Evolutionary conservation across 495 filamentous ascomycete species (phyloP).

Genomic region (Penicillium bialowiezense): DNA sequence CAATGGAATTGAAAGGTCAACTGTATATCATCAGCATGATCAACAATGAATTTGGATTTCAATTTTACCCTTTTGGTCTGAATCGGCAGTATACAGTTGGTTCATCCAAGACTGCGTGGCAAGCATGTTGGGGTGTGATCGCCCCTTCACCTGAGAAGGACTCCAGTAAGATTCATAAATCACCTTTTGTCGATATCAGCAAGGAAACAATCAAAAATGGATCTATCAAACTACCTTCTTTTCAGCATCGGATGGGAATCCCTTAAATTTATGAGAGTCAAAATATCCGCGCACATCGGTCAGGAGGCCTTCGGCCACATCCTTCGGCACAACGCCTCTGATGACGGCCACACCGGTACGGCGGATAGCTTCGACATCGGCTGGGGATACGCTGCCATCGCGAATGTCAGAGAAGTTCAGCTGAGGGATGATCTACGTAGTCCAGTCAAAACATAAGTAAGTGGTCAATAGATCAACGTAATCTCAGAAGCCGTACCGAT

Average conservation of each 20-base stretch:
- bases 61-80: conserved; percentile 18
- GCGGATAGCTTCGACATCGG: neutral
- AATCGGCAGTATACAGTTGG: conserved; percentile 58
- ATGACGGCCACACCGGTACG: conserved; percentile 53
- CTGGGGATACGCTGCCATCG: conserved; percentile 1
- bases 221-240: conserved; percentile 15
- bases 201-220: neutral
- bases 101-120: conserved; percentile 61
- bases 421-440: conserved; percentile 8
- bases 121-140: conserved; percentile 63
- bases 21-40: neutral
- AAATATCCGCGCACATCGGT: conserved; percentile 44
- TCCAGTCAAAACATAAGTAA: too few species aligned
- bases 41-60: too few species aligned
- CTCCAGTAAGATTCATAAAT: conserved; percentile 83
- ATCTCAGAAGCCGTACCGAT: neutral
- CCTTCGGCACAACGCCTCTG: conserved; percentile 53
- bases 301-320: conserved; percentile 51
- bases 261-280: neutral
- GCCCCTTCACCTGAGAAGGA: conserved; percentile 60
- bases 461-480: too few species aligned
- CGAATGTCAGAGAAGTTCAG: conserved; percentile 11
- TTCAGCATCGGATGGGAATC: conserved; percentile 41
- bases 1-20: conserved; percentile 41
- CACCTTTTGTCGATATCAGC: conserved; percentile 50